phyloP scores from a whole-genome alignment of 208 protist genomes.

The Leishmania mexicana region DNA sequence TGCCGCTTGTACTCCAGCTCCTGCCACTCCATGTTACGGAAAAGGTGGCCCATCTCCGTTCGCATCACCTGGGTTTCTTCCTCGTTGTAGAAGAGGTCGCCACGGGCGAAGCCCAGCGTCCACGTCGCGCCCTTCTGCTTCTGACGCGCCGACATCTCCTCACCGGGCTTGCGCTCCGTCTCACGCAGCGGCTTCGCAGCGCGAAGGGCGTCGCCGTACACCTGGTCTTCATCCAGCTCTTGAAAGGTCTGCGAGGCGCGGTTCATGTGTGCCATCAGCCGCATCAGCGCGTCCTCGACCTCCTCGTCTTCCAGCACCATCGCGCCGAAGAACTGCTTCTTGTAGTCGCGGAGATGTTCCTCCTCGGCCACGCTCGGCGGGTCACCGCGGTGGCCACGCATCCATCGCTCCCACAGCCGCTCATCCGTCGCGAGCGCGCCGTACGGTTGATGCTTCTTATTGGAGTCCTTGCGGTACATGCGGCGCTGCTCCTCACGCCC shows the following conservation, averaged over 20 bases:
- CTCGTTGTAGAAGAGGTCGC: slow-evolving; percentile 92
- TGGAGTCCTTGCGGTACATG: slow-evolving; percentile 86
- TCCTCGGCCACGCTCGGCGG: slow-evolving; percentile 84
- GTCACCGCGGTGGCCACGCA: slow-evolving; percentile 86
- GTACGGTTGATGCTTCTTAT: slow-evolving; percentile 88
- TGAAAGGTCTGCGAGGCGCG: slow-evolving; percentile 76
- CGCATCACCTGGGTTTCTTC: slow-evolving; percentile 92
- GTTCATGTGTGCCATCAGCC: slow-evolving; percentile 89
- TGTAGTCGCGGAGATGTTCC: slow-evolving; percentile 83
- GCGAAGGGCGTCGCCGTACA: slow-evolving; percentile 81
- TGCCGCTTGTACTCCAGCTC: slow-evolving; percentile 90
- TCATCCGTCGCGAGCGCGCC: slow-evolving; percentile 85
- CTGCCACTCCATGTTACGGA: slow-evolving; percentile 92
- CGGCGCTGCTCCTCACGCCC: slow-evolving; percentile 85
- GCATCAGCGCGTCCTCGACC: slow-evolving; percentile 89
- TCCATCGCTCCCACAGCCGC: slow-evolving; percentile 87
- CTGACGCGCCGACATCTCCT: slow-evolving; percentile 60
- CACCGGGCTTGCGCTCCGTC: slow-evolving; percentile 65
- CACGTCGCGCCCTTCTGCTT: slow-evolving; percentile 78
- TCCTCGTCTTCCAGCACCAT: slow-evolving; percentile 90
- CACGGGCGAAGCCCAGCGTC: slow-evolving; percentile 85
- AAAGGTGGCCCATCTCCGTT: slow-evolving; percentile 81
- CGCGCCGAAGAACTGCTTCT: slow-evolving; percentile 84
- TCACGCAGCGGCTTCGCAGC: slow-evolving; percentile 70
- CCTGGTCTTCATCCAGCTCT: slow-evolving; percentile 88